Evolutionary conservation across 352 stramenopile species (phyloP).

Genomic region (Pythium oligandrum): DNA sequence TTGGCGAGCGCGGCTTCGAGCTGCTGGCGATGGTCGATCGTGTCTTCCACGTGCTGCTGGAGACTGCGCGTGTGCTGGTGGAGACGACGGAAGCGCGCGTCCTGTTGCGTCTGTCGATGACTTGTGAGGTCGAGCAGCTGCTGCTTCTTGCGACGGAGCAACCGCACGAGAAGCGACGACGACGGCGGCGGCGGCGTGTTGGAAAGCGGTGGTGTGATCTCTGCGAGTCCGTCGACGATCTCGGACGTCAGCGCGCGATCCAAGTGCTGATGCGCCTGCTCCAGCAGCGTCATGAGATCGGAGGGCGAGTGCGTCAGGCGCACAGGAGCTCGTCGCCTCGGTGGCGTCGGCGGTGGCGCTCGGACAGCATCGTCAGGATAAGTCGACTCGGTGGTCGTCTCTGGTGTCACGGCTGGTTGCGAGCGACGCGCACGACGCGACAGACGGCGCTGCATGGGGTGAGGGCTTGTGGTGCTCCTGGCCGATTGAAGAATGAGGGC

Average conservation of each 20-base stretch:
- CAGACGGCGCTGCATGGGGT: neutral
- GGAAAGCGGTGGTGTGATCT: no score
- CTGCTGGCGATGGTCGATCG: conserved; percentile 17
- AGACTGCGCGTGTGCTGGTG: conserved; percentile 22
- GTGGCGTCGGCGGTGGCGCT: conserved; percentile 10
- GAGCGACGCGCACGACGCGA: no score
- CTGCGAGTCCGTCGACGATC: no score
- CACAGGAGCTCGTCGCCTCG: conserved; percentile 10
- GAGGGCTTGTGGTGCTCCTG: neutral
- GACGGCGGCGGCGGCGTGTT: neutral
- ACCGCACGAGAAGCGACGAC: conserved; percentile 5
- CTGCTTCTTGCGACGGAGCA: conserved; percentile 22
- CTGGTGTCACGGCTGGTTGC: no score
- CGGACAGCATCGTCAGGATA: no score
- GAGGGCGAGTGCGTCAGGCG: conserved; percentile 14
- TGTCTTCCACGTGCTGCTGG: conserved; percentile 25
- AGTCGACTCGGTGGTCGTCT: no score
- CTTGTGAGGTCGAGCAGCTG: conserved; percentile 3
- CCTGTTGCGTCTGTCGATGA: conserved; percentile 5
- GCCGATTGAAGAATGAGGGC: conserved; percentile 12
- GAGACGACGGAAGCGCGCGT: conserved; percentile 34
- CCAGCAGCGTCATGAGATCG: conserved; percentile 22
- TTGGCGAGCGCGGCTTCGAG: conserved; percentile 20
- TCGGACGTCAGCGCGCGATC: conserved; percentile 12
- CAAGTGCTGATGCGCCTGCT: conserved; percentile 27